Conservation (phyloP, 208 protist genomes). For the Crithidia mellificae region DNA sequence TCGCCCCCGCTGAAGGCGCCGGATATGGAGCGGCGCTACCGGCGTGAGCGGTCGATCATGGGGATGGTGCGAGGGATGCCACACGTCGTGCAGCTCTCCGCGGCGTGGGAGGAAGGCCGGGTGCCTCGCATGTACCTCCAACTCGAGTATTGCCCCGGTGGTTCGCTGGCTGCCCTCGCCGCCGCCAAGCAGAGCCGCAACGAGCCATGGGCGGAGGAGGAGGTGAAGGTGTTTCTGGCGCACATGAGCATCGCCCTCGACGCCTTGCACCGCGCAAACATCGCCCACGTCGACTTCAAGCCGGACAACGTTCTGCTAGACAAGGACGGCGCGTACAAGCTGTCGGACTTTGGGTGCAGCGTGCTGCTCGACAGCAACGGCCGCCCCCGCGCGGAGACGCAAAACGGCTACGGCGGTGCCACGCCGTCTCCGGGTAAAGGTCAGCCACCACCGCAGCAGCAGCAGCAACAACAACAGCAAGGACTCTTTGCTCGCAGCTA, state of each 20-base stretch:
- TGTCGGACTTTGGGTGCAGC: constrained; percentile 93
- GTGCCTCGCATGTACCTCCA: constrained; percentile 77
- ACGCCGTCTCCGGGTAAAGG: not conserved
- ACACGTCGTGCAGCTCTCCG: constrained; percentile 78
- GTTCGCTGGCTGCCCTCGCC: constrained; percentile 66
- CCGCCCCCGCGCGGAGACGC: constrained; percentile 36
- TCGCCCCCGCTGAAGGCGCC: constrained; percentile 47
- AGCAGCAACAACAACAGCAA: no score
- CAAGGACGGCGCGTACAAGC: constrained; percentile 68
- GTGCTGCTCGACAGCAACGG: constrained; percentile 67
- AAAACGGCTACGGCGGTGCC: constrained; percentile 18
- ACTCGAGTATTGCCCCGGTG: constrained; percentile 85
- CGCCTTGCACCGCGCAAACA: constrained; percentile 76
- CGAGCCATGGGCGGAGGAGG: constrained; percentile 67
- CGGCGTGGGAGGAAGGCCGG: constrained; percentile 78
- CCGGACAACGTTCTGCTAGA: constrained; percentile 93
- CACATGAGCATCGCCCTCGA: constrained; percentile 90
- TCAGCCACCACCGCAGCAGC: not conserved
- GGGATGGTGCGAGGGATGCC: constrained; percentile 54
- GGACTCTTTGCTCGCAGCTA: no score
- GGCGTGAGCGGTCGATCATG: constrained; percentile 70
- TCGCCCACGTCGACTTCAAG: constrained; percentile 94
- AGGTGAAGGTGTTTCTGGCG: constrained; percentile 75
- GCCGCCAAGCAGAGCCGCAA: constrained; percentile 40
- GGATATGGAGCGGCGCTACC: constrained; percentile 53